Base-by-base conservation (phyloP, 129 eudicot genomes). In the Tanacetum coccineum region DNA sequence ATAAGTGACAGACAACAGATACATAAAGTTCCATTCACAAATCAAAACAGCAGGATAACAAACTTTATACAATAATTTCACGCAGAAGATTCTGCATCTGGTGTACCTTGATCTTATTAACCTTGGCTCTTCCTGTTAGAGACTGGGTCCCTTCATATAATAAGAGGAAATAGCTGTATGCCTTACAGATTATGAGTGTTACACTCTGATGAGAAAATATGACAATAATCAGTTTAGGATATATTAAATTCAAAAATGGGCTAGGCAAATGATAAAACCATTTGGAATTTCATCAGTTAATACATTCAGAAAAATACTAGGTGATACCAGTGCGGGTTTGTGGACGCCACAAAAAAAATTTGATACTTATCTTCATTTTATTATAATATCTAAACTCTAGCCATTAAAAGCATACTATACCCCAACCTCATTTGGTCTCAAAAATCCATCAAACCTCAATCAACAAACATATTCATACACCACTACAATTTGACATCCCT, bases 101-200 rank as follows among this genome's bases (percentile, higher is more conserved):
- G 46, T n/a, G 76, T 84, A 92, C 98, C 98, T 86, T 88, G 39
- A 92, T 56, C 72, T 49, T 88, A 79, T 88, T 88, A 54, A 92
- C 71, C 71, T 76, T n/a, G 75, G 74, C 32, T 77, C 79, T 66
- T 88, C 90, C 96, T 88, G 83, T 51, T n/a, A 88, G 59, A 88
- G 79, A 46, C n/a, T 14, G 45, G 45, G 13, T n/a, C 69, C 96
- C 96, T 86, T 88, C 96, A 74, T 80, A 92, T 65, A 87, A 57
- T n/a, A 39, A 92, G 54, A 57, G 98, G 98, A 79, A 78, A 88
- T 18, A 88, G 65, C 20, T n/a, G 80, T 78, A 78, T 88, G 91
- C 20, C 75, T 83, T 52, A 67, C 56, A 36, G 88, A 92, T 67
- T 25, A 75, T 21, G 51, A 86, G 80, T 51, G 98, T 88, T 62